Evolutionary conservation across 306 rosid genomes (phyloP), one percentile per base, ranked within the genome.

Genomic region (Gynostemma pentaphyllum): DNA sequence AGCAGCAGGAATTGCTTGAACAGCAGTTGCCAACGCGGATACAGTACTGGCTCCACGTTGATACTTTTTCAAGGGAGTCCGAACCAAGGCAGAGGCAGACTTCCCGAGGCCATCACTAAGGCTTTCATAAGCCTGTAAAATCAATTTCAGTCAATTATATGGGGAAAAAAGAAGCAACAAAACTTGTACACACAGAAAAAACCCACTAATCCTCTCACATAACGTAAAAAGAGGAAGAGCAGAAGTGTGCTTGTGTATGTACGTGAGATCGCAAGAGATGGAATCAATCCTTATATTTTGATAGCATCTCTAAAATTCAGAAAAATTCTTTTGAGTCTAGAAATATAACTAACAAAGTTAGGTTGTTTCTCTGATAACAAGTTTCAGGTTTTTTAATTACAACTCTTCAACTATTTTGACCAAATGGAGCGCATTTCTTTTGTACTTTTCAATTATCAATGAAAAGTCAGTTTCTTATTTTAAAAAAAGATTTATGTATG

Each of bases 1-100:
- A 69, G 99, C 99, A 48, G 83, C 81, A 49, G 96, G 99, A 61
- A 88, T 85, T 19, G 85, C 96, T 62, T 82, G 85, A 68, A 88
- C 87, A 71, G 96, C 99, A 62, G 90, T 78, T 64, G 90, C 95
- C 61, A 92, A 76, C 72, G 95, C 96, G 65, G 96, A 87, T 49
- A 86, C 88, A 4, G 99, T 87, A 48, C 96, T 90, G 63, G 83
- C 85, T 68, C 99, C 99, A 12, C 99, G 88, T 80, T 80, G 96
- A 73, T 74, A 92, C 67, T 79, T 92, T 75, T 86, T 92, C 77
- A 84, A 71, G 53, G 98, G 98, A 45, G 60, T 86, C 70, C 81
- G 87, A 59, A 92, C 94, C 57, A 92, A 78, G 75, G 90, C 96
- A 68, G 96, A 81, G 56, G 98, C 95, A 77, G 98, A 92, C 78